A percentile compares a stretch with the other conserved stretches of the same genome.
These are phyloP conservation scores for Termitomyces sp. DNA, from an alignment of 768 basidiomycete species.

Conservation along the genomic window DNA sequence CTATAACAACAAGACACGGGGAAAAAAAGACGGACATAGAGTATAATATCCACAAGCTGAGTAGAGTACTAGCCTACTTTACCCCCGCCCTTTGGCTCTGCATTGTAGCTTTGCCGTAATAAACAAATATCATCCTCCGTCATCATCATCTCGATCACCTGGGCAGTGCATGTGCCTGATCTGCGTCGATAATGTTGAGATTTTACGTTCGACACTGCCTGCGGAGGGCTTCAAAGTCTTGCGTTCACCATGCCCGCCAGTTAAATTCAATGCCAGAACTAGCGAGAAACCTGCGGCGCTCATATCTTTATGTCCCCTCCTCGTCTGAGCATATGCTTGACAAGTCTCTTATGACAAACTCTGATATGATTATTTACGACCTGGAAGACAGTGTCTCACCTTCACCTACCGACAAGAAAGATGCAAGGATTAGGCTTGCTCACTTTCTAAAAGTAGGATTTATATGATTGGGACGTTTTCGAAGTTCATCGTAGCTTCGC, in stretches of 20 bases:
- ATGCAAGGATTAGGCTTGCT: conserved; percentile 49
- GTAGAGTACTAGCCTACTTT: no score
- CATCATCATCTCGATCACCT: neutral
- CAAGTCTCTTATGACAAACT: conserved; percentile 57
- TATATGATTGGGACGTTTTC: neutral
- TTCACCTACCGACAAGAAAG: conserved; percentile 50
- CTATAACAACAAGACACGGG: no score
- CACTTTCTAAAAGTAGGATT: conserved; percentile 49
- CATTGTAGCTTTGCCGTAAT: no score
- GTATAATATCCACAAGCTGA: no score
- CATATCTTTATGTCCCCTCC: conserved; percentile 77
- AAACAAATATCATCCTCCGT: no score
- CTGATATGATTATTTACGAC: conserved; percentile 84
- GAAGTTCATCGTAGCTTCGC: neutral
- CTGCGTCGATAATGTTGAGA: neutral
- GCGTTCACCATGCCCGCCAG: neutral
- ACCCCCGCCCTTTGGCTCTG: no score
- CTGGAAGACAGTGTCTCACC: conserved; percentile 84
- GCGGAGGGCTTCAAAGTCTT: neutral
- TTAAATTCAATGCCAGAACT: conserved; percentile 3
- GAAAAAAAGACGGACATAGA: no score
- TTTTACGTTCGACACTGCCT: neutral
- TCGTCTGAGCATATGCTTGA: conserved; percentile 77
- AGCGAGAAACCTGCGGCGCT: conserved; percentile 31
- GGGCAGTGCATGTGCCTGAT: neutral